Evolutionary conservation across 2,329 filamentous ascomycete species (phyloP).

Genomic region (Verticillium nubilum): DNA sequence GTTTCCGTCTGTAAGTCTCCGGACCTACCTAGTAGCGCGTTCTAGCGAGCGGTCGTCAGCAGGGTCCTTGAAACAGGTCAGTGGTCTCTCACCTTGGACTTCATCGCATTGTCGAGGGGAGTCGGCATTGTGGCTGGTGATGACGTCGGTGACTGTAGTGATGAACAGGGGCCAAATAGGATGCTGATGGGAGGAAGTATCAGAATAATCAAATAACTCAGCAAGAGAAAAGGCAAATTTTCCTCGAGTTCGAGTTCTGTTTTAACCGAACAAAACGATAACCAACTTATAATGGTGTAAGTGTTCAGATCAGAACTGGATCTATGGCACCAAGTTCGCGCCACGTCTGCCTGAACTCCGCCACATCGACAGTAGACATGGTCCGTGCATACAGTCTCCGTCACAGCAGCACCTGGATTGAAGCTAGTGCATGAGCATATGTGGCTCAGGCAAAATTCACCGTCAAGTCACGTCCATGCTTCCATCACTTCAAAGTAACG

Average conservation of each 20-base stretch:
- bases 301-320: background rate
- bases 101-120: slow-evolving; percentile 61
- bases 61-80: slow-evolving; percentile 10
- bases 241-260: background rate
- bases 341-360: background rate
- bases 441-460: no score
- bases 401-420: no score
- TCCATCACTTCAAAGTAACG: no score
- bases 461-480: no score
- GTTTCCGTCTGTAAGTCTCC: background rate
- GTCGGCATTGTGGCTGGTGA: slow-evolving; percentile 52
- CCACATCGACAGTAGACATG: background rate
- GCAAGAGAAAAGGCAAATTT: background rate
- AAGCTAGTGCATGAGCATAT: no score
- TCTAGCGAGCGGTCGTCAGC: slow-evolving; percentile 2
- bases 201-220: background rate
- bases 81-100: slow-evolving; percentile 53
- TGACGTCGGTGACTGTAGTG: background rate
- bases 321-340: background rate
- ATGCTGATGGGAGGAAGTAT: background rate
- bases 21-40: slow-evolving; percentile 8
- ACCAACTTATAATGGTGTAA: no score
- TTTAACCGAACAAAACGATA: no score
- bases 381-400: background rate
- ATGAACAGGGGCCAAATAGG: background rate